A percentile compares a stretch with the other conserved stretches of the same genome.
Conservation (phyloP, 202 grass and related monocot species). For the Carex arenaria region DNA sequence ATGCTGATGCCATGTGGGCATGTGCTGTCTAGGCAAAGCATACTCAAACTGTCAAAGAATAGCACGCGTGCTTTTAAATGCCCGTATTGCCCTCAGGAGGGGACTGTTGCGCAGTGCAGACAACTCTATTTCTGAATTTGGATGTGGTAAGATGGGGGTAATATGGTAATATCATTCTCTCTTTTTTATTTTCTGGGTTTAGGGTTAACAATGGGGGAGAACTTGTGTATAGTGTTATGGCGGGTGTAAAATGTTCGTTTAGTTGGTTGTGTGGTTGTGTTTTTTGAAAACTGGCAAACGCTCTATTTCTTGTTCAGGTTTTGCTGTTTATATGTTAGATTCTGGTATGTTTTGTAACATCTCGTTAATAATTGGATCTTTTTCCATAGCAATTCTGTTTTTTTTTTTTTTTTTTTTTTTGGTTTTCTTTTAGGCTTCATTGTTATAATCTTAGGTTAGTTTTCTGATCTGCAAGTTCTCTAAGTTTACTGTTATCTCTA, state of each 20-base stretch:
- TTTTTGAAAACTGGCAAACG: not conserved
- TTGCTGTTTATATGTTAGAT: constrained; percentile 17
- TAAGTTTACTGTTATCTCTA: not conserved
- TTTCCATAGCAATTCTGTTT: not conserved
- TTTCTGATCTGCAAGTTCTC: not conserved
- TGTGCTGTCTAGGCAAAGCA: constrained; percentile 68
- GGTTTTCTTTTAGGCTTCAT: not conserved
- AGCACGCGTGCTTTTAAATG: constrained; percentile 85
- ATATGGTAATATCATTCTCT: not conserved
- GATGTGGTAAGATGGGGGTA: not conserved
- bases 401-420: not conserved
- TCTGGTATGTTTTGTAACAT: not conserved
- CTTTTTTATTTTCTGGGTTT: not conserved
- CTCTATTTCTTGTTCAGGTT: not conserved
- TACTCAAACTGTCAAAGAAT: constrained; percentile 70
- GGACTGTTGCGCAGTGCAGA: constrained; percentile 58
- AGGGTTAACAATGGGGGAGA: not conserved
- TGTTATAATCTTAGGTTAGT: not conserved
- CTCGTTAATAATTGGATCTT: constrained; percentile 3
- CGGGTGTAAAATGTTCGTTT: not conserved
- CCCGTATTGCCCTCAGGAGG: constrained; percentile 75
- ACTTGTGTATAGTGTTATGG: constrained; percentile 7
- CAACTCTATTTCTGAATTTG: constrained; percentile 68
- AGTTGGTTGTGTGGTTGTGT: not conserved
- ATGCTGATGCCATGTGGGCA: constrained; percentile 95